Percentiles rank a stretch among this genome's conserved stretches.
Evolutionary conservation across 140 eudicot genomes (phyloP).

Genomic region (Ambrosia hybrid): DNA sequence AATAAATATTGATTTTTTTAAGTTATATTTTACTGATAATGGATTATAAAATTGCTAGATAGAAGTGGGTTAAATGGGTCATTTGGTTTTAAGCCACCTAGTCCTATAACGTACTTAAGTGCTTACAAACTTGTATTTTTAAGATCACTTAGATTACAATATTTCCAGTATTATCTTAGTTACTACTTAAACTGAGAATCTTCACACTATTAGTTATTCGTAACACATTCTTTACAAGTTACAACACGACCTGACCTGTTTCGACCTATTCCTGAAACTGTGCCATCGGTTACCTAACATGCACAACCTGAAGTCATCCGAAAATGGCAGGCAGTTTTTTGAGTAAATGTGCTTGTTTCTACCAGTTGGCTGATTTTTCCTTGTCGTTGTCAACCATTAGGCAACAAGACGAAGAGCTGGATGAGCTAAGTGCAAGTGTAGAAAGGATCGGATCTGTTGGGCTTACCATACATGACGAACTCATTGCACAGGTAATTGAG

Average conservation of each 20-base stretch:
- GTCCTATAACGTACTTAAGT: too few species aligned
- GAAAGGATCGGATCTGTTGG: conserved; percentile 87
- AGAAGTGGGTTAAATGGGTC: too few species aligned
- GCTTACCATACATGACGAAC: conserved; percentile 88
- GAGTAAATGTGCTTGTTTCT: neutral
- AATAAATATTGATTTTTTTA: neutral
- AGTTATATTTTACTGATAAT: neutral
- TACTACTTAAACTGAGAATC: neutral
- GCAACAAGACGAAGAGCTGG: conserved; percentile 75
- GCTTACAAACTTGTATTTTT: too few species aligned
- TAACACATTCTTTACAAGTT: neutral
- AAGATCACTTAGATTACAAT: neutral
- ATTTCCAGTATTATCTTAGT: neutral
- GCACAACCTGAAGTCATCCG: neutral
- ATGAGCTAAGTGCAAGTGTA: conserved; percentile 87
- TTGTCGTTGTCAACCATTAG: conserved; percentile 27
- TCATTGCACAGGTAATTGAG: conserved; percentile 63
- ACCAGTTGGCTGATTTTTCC: neutral
- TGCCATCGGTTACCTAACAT: neutral
- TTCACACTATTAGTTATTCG: neutral
- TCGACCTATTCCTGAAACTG: neutral
- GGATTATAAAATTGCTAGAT: neutral
- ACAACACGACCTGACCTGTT: neutral
- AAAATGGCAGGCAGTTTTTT: neutral
- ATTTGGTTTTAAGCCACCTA: too few species aligned